These are phyloP conservation scores for Amoeboradix gromovi DNA, from an alignment of 371 early-diverging fungal species.

Conservation along the genomic window DNA sequence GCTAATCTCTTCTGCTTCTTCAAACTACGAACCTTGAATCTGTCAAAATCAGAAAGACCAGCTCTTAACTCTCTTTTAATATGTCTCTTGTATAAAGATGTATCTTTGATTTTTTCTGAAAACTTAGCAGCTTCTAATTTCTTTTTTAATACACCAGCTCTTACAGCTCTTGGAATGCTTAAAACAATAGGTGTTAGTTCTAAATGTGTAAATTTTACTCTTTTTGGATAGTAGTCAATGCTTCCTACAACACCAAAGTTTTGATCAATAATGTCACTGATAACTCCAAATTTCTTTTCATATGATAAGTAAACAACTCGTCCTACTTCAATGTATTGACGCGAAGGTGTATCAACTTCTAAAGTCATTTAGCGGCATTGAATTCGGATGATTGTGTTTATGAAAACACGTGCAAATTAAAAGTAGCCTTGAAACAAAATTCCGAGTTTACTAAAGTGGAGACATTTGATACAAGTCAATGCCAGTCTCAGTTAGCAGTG, in stretches of 20 bases:
- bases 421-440: neutral
- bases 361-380: neutral
- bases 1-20: neutral
- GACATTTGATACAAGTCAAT: neutral
- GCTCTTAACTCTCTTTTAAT: neutral
- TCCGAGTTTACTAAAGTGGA: neutral
- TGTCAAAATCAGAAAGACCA: neutral
- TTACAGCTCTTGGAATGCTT: neutral
- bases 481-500: neutral
- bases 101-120: neutral
- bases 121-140: neutral
- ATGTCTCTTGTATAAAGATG: neutral
- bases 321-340: neutral
- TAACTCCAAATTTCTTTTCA: neutral
- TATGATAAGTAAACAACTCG: neutral
- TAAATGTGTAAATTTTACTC: neutral
- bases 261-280: neutral
- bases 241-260: neutral
- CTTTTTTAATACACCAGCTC: neutral
- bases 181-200: neutral
- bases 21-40: neutral
- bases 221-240: neutral
- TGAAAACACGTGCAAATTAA: neutral
- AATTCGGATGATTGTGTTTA: neutral
- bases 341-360: neutral